Evolutionary conservation across 345 rosid species (phyloP).

Genomic region (Citrus inodora): DNA sequence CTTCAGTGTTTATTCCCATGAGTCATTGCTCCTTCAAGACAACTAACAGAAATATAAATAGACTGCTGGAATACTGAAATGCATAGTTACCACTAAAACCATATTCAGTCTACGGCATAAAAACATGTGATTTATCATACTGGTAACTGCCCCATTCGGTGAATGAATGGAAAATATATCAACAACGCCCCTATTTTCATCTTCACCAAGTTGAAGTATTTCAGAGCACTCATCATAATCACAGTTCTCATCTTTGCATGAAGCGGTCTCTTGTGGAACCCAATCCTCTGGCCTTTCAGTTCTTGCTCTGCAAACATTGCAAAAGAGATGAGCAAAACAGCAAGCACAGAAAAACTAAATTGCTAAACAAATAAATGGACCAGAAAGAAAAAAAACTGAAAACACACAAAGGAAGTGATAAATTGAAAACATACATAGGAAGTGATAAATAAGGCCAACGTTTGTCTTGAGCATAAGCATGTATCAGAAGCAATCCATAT

Average conservation of each 20-base stretch:
- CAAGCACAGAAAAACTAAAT: constrained; percentile 3
- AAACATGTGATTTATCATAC: not conserved
- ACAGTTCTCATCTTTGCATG: constrained; percentile 29
- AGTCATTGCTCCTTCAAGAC: not conserved
- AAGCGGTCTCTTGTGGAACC: constrained; percentile 73
- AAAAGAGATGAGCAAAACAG: constrained; percentile 17
- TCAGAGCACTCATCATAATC: constrained; percentile 38
- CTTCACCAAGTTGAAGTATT: constrained; percentile 38
- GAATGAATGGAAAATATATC: constrained; percentile 90
- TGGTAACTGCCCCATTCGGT: constrained; percentile 39
- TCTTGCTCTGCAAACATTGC: constrained; percentile 45
- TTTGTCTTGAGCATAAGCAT: constrained; percentile 93
- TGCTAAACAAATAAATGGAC: not conserved
- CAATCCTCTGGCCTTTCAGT: constrained; percentile 87
- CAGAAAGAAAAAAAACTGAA: constrained; percentile 9
- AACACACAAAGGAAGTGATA: constrained; percentile 80
- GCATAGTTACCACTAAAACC: constrained; percentile 1
- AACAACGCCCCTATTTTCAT: constrained; percentile 47
- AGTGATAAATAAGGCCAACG: constrained; percentile 91
- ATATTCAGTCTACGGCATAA: not conserved
- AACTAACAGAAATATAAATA: not conserved
- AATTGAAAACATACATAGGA: constrained; percentile 58
- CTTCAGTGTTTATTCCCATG: not conserved
- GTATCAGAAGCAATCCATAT: constrained; percentile 64
- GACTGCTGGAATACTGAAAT: not conserved